Evolutionary conservation across 352 stramenopile genomes (phyloP).

Genomic region (Phytophthora litchii): DNA sequence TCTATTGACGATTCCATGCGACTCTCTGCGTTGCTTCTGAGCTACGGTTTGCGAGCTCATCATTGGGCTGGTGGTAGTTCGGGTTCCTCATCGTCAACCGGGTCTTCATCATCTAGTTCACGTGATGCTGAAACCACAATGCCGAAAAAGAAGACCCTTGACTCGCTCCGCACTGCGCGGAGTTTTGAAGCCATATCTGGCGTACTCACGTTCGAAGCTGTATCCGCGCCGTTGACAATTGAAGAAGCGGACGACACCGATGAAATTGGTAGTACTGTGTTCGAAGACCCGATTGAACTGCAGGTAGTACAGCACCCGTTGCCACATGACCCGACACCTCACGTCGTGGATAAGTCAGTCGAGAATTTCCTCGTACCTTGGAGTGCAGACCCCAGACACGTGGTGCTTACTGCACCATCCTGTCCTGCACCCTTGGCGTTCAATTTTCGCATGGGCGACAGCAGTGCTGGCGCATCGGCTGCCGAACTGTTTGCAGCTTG

Average conservation of each 20-base stretch:
- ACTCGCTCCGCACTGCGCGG: conserved; percentile 63
- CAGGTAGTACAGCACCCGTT: conserved; percentile 57
- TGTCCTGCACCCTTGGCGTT: conserved; percentile 69
- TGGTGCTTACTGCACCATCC: conserved; percentile 46
- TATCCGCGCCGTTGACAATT: conserved; percentile 26
- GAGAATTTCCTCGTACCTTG: conserved; percentile 77
- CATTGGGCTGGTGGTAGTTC: conserved; percentile 53
- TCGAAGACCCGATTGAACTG: conserved; percentile 49
- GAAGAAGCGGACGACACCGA: conserved; percentile 23
- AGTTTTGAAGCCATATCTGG: conserved; percentile 80
- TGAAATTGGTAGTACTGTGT: conserved; percentile 20
- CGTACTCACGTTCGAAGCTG: conserved; percentile 80
- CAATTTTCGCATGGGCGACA: conserved; percentile 83
- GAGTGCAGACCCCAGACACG: conserved; percentile 48
- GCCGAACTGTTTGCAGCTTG: conserved; percentile 80
- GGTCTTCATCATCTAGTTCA: conserved; percentile 24
- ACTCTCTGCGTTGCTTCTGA: conserved; percentile 72
- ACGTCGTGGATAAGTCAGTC: conserved; percentile 67
- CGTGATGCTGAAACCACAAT: conserved; percentile 29
- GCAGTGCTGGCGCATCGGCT: conserved; percentile 53
- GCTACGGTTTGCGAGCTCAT: conserved; percentile 84
- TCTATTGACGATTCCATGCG: conserved; percentile 75
- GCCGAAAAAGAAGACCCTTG: conserved; percentile 69
- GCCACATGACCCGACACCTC: conserved; percentile 50
- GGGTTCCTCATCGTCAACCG: conserved; percentile 24